phyloP scores from a whole-genome alignment of 2,329 filamentous ascomycete species.

The Mariannaea elegans region DNA sequence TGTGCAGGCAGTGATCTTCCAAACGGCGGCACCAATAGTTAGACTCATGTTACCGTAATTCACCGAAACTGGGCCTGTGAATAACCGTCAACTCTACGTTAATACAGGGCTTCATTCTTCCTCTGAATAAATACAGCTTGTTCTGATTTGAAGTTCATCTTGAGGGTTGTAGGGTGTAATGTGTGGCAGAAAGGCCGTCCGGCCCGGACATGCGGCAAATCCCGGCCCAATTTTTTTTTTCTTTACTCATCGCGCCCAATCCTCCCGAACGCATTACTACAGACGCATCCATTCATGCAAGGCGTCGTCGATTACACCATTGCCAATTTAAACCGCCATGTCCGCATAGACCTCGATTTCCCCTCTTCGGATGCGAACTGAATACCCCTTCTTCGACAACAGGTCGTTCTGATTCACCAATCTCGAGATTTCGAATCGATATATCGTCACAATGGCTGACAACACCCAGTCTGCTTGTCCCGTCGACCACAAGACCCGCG shows the following conservation, averaged over 20 bases:
- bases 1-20: too few relatives aligned
- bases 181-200: neutral
- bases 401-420: neutral
- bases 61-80: too few relatives aligned
- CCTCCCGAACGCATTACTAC: slow-evolving; percentile 34
- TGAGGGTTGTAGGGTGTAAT: neutral
- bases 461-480: slow-evolving; percentile 68
- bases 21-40: too few relatives aligned
- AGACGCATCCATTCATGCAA: slow-evolving; percentile 3
- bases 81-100: too few relatives aligned
- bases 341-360: neutral
- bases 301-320: slow-evolving; percentile 31
- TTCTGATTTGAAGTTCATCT: too few relatives aligned
- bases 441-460: slow-evolving; percentile 39
- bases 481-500: slow-evolving; percentile 88
- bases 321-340: slow-evolving; percentile 13
- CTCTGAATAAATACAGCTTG: too few relatives aligned
- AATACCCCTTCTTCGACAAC: neutral
- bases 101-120: too few relatives aligned
- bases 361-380: neutral
- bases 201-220: slow-evolving; percentile 28
- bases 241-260: slow-evolving; percentile 31
- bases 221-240: slow-evolving; percentile 33
- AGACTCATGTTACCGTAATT: too few relatives aligned
- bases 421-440: neutral